Conservation (phyloP, 768 basidiomycete genomes). For the Tulasnella sp. region DNA sequence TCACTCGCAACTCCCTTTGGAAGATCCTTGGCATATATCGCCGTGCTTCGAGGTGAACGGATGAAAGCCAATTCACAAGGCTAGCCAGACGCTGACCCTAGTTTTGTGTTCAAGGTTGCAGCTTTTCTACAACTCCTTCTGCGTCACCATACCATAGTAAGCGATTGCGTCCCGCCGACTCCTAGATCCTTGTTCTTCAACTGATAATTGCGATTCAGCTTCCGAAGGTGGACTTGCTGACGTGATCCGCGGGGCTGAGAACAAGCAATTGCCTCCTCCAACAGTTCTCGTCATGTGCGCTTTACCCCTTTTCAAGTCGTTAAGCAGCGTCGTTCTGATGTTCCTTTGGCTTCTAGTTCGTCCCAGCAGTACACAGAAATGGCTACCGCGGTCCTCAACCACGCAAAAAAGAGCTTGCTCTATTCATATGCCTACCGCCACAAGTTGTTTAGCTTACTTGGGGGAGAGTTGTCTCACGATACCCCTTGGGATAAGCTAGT, state of each 20-base stretch:
- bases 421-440: conserved; percentile 68
- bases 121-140: background rate
- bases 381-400: conserved; percentile 44
- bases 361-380: conserved; percentile 54
- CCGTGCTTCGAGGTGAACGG: conserved; percentile 62
- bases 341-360: conserved; percentile 25
- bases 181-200: conserved; percentile 23
- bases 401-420: conserved; percentile 45
- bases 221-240: conserved; percentile 23
- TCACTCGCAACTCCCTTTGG: conserved; percentile 70
- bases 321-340: background rate
- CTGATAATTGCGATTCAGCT: conserved; percentile 24
- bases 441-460: conserved; percentile 57
- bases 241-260: conserved; percentile 23
- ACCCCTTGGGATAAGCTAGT: conserved; percentile 80
- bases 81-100: background rate
- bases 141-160: background rate
- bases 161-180: background rate
- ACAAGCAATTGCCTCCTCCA: conserved; percentile 34
- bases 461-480: conserved; percentile 70
- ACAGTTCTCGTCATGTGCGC: conserved; percentile 61
- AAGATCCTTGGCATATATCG: conserved; percentile 68
- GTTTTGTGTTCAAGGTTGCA: background rate
- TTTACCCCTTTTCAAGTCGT: background rate
- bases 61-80: background rate